Percentiles rank a stretch among this genome's conserved stretches.
These are phyloP conservation scores for Amaranthus cruentus DNA, from an alignment of 148 eudicot species.

Conservation along the genomic window DNA sequence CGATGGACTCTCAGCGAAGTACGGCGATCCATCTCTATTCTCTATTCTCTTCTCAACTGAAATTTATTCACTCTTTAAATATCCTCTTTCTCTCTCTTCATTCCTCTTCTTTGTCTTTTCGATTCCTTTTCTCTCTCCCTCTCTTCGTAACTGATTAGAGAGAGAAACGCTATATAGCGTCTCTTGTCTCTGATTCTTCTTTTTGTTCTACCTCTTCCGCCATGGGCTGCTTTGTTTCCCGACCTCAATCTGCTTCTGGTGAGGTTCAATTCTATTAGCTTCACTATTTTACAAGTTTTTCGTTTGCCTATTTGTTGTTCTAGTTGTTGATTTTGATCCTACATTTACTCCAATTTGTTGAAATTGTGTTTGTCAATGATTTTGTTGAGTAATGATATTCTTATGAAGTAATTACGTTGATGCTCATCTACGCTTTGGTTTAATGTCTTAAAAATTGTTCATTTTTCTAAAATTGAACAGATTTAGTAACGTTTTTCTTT, in stretches of 20 bases:
- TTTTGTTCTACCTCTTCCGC: constrained; percentile 2
- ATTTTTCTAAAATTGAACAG: neutral
- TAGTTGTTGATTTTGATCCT: neutral
- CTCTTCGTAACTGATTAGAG: no score
- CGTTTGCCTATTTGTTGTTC: neutral
- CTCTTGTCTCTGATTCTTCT: neutral
- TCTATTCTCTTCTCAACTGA: no score
- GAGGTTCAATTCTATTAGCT: neutral
- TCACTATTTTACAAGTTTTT: neutral
- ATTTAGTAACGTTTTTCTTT: neutral
- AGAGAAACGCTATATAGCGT: no score
- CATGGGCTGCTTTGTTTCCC: constrained; percentile 32
- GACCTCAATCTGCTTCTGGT: constrained; percentile 18
- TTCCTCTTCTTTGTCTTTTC: no score
- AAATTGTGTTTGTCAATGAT: neutral
- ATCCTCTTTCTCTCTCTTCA: no score
- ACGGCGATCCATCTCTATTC: no score
- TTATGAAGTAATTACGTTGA: neutral
- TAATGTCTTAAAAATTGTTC: neutral
- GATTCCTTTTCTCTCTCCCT: no score
- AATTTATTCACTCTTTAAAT: no score
- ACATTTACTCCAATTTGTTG: neutral
- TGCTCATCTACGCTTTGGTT: neutral
- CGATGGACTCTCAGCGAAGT: no score
- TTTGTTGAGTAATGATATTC: neutral